Base-by-base conservation (phyloP, 179 eudicot genomes). In the Beta macrorhiza region DNA sequence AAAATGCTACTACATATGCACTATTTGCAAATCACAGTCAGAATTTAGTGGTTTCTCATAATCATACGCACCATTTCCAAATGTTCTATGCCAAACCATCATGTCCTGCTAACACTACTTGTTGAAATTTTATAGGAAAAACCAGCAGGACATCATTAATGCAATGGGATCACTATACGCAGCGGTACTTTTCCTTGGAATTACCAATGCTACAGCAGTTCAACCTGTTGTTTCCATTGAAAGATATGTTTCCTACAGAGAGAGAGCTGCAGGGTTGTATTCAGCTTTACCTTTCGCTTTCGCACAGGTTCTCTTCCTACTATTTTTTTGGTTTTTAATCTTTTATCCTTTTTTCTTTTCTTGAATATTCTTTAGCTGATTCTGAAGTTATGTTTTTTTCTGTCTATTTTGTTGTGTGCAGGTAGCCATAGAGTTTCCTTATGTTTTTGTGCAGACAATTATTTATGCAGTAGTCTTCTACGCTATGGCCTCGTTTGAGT, bases 281-380 rank as follows among this genome's bases (percentile, higher is more conserved):
- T 86, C 90, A 78, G 90, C 90, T 67, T 78, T 88, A 45, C 88
- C 90, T 62, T 88, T 88, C 29, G 90, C 90, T 74, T 86, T 86
- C 56, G 86, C 90, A 20, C 90, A 88, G 90, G 90, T 87, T n/a
- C 49, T n/a, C 49, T 17, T 25, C 47, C 44, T 58, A 37, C 49
- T 52, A 42, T 56, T n/a, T 49, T 59, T 51, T 52, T 2, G 67
- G 67, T 71, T 53, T 16, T 15, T 8, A 3, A 37, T 37, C 42
- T 37, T 14, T 29, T 13, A 5, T 5, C 29, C 9, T 19, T 62
- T 12, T 2, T 37, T 67, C 1, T 19, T 12, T 8, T 47, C 44
- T 29, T 56, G 63, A 13, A 67, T 14, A 29, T 9, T 53, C 17
- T 37, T 75, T 37, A 37, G 15, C 49, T 67, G 58, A 58, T n/a